Evolutionary conservation across 805 yeast genomes (phyloP).

Genomic region (Scheffersomyces coipomensis): DNA sequence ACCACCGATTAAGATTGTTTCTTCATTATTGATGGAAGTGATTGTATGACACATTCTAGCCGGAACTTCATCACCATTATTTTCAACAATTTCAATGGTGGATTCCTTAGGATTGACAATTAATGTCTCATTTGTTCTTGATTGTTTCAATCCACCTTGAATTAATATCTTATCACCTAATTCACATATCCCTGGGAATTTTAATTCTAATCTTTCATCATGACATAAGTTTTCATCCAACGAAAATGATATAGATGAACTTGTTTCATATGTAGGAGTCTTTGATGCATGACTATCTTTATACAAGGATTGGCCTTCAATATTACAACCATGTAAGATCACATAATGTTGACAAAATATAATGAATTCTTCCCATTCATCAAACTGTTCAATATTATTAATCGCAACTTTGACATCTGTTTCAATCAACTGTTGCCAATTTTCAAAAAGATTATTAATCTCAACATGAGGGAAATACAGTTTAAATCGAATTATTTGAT

Average conservation of each 20-base stretch:
- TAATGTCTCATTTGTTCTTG: slow-evolving; percentile 16
- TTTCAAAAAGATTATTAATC: slow-evolving; percentile 51
- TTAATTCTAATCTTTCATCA: slow-evolving; percentile 23
- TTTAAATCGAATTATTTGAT: slow-evolving; percentile 52
- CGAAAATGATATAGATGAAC: too few species aligned
- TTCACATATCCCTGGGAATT: slow-evolving; percentile 40
- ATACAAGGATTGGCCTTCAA: slow-evolving; percentile 12
- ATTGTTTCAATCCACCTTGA: slow-evolving; percentile 43
- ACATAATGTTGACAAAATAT: slow-evolving; percentile 75
- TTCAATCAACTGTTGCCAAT: slow-evolving; percentile 52
- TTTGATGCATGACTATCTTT: too few species aligned
- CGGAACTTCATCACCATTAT: slow-evolving; percentile 25
- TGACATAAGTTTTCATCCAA: slow-evolving; percentile 5
- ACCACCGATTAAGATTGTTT: slow-evolving; percentile 59
- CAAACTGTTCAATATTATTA: slow-evolving; percentile 62
- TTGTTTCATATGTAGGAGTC: too few species aligned
- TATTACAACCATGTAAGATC: slow-evolving; percentile 61
- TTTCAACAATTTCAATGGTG: slow-evolving; percentile 12
- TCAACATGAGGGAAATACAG: slow-evolving; percentile 50
- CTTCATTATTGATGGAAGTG: slow-evolving; percentile 25
- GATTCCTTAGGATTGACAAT: slow-evolving; percentile 1
- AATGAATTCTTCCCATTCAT: slow-evolving; percentile 81
- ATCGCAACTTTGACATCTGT: slow-evolving; percentile 38
- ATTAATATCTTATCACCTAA: slow-evolving; percentile 19
- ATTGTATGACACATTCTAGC: slow-evolving; percentile 60